phyloP scores from a whole-genome alignment of 495 filamentous ascomycete genomes.

The Clavariopsis aquatica region DNA sequence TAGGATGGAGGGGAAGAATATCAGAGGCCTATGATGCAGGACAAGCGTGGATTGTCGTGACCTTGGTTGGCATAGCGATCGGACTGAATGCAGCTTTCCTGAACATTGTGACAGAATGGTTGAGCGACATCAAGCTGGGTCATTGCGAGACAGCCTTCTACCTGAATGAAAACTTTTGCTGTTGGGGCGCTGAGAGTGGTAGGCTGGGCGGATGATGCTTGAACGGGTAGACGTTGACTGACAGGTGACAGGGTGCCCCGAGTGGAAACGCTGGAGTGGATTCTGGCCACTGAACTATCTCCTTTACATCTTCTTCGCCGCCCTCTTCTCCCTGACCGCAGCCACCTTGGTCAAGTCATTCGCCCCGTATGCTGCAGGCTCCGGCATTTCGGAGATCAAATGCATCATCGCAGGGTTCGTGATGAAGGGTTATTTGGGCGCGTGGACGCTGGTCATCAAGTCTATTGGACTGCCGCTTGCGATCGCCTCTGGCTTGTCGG shows the following conservation, averaged over 20 bases:
- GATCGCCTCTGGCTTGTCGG: slow-evolving; percentile 91
- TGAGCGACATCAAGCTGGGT: slow-evolving; percentile 92
- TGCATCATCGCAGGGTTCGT: slow-evolving; percentile 99
- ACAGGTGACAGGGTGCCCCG: slow-evolving; percentile 65
- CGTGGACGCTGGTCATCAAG: slow-evolving; percentile 92
- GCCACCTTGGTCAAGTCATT: slow-evolving; percentile 88
- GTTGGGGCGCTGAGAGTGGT: slow-evolving; percentile 93
- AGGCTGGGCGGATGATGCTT: slow-evolving; percentile 32
- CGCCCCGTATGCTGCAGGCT: slow-evolving; percentile 94
- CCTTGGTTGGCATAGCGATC: slow-evolving; percentile 87
- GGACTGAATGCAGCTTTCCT: slow-evolving; percentile 90
- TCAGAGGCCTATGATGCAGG: slow-evolving; percentile 92
- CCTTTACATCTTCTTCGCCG: slow-evolving; percentile 85
- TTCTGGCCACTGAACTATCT: slow-evolving; percentile 80
- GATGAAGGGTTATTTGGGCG: slow-evolving; percentile 97
- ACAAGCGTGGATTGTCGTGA: slow-evolving; percentile 98
- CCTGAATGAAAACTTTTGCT: slow-evolving; percentile 96
- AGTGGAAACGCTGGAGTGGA: slow-evolving; percentile 89
- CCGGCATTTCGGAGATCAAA: slow-evolving; percentile 98
- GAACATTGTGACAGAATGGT: slow-evolving; percentile 96
- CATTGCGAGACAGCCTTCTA: slow-evolving; percentile 96
- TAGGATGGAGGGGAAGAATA: slow-evolving; percentile 80
- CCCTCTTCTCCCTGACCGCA: slow-evolving; percentile 77
- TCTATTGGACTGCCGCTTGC: slow-evolving; percentile 87
- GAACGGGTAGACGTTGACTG: slow-evolving; percentile 20